These are phyloP conservation scores for Thalassiosira profunda DNA, from an alignment of 108 stramenopile genomes.

Conservation along the genomic window DNA sequence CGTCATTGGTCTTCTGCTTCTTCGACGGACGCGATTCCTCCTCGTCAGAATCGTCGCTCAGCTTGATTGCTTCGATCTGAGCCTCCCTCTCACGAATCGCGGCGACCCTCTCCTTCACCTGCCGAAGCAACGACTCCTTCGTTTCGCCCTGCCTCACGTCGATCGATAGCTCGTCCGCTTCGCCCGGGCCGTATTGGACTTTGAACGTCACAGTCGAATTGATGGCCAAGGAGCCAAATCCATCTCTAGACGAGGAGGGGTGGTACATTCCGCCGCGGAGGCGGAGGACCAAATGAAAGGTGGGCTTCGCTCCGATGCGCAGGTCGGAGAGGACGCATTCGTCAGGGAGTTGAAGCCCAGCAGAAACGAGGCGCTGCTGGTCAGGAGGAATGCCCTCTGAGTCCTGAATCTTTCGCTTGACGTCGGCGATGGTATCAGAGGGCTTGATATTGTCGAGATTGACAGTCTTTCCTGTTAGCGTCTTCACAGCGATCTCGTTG, in stretches of 20 bases:
- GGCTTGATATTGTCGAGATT: slow-evolving; percentile 99
- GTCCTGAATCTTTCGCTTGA: slow-evolving; percentile 97
- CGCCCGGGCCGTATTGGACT: background rate
- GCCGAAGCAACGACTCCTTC: background rate
- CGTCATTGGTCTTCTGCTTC: too few relatives aligned
- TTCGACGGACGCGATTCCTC: too few relatives aligned
- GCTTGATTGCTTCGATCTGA: background rate
- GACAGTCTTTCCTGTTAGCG: slow-evolving; percentile 69
- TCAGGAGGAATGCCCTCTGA: slow-evolving; percentile 98
- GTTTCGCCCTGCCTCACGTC: background rate
- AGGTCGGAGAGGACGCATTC: slow-evolving; percentile 76
- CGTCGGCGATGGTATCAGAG: slow-evolving; percentile 96
- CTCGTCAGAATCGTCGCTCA: background rate
- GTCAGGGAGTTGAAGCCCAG: slow-evolving; percentile 85
- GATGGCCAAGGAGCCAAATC: background rate
- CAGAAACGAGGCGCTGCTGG: slow-evolving; percentile 95
- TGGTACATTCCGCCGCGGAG: slow-evolving; percentile 66
- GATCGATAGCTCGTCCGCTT: background rate
- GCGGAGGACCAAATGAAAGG: slow-evolving; percentile 58
- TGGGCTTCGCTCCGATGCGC: slow-evolving; percentile 83
- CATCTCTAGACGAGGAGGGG: background rate
- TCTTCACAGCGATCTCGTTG: slow-evolving; percentile 23
- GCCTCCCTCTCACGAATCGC: background rate
- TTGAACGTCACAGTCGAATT: background rate
- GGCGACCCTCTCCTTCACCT: too few relatives aligned